Base-by-base conservation (phyloP, 768 basidiomycete species). In the Pleurotus sapidus region DNA sequence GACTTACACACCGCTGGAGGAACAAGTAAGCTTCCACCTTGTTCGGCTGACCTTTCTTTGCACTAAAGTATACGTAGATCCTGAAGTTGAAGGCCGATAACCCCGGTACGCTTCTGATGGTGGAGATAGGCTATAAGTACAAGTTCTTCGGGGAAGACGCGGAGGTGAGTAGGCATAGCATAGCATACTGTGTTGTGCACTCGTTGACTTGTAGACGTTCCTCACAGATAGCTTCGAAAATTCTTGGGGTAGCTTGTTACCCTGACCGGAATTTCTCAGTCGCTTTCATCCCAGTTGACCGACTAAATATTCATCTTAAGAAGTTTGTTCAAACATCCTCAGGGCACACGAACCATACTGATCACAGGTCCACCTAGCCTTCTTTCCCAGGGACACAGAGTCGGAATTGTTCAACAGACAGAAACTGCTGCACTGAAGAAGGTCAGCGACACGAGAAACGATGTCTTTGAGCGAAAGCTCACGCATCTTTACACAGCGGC, bases 351-450 rank as follows among this genome's bases (percentile, higher is more conserved):
- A 30, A 17, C 25, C 30, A 48, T 30, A 9, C 15, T 9, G 39
- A 24, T n/a, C 11, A 42, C 37, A 17, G 56, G 27, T 39, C 5
- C 38, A 0, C 34, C 9, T 27, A 88, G 93, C 59, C 76, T 95
- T 14, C 75, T 95, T 25, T 84, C 89, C 4, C 81, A 82, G 57
- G 93, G 93, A 0, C 77, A 92, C 67, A 87, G 89, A 69, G 92
- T 94, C 38, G 93, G 94, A 2, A 81, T 95, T 25, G 86, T 93
- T 1, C 77, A 84, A 20, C 94, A 95, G 66, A 81, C 79, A 0
- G 93, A 95, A 70, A 95, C 94, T 0, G 91, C 93, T 15, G 93
- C 93, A 0, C 77, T 95, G 49, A 95, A 95, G 74, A 93, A 91
- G 72, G 84, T 77, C 2, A 77, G 90, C 48, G 88, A 90, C 58